These are phyloP conservation scores for Abrus pulchellus DNA, from an alignment of 306 rosid species.

Conservation along the genomic window DNA sequence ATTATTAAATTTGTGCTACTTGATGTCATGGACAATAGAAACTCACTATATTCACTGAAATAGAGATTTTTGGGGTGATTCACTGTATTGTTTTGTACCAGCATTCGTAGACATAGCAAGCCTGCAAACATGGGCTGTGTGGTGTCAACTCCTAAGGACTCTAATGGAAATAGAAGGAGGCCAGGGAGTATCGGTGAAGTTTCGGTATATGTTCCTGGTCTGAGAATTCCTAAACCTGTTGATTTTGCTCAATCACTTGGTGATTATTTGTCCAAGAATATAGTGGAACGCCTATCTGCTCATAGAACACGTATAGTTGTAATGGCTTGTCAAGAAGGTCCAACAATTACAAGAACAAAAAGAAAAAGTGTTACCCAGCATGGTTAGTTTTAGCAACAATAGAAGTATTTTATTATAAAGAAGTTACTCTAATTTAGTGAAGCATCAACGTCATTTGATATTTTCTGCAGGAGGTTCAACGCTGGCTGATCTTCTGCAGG, in stretches of 20 bases:
- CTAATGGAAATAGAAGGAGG: conserved; percentile 84
- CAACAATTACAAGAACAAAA: conserved; percentile 90
- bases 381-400: conserved; percentile 63
- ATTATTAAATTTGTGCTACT: conserved; percentile 30
- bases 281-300: conserved; percentile 84
- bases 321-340: conserved; percentile 96
- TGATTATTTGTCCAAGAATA: conserved; percentile 81
- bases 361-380: conserved; percentile 87
- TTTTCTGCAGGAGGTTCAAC: conserved; percentile 87
- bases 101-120: conserved; percentile 48
- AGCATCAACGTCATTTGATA: conserved; percentile 44
- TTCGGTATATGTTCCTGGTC: conserved; percentile 94
- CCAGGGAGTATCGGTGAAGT: conserved; percentile 96
- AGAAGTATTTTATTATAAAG: conserved; percentile 36
- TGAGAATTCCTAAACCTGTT: conserved; percentile 91
- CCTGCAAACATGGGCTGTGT: conserved; percentile 84
- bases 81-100: conserved; percentile 46
- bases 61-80: conserved; percentile 49
- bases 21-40: conserved; percentile 27
- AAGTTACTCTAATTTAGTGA: conserved; percentile 46
- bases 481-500: conserved; percentile 87
- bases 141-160: conserved; percentile 75
- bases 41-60: conserved; percentile 11
- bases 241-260: conserved; percentile 82
- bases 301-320: conserved; percentile 92